Base-by-base conservation (phyloP, 2,329 filamentous ascomycete genomes). In the Furcasterigmium furcatum region DNA sequence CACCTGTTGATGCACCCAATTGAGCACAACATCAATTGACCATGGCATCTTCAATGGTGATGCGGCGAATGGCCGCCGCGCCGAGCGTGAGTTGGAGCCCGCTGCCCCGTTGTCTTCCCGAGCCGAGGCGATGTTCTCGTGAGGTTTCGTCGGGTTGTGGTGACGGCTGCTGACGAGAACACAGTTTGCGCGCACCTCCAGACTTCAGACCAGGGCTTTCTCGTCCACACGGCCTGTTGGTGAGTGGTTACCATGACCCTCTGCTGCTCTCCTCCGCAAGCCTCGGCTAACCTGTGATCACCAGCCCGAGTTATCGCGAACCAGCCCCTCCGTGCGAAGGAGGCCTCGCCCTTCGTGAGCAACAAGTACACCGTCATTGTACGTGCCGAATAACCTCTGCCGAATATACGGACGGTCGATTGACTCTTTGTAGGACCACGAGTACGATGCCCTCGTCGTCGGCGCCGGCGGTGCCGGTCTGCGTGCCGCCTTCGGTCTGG, bases 381-480 rank as follows among this genome's bases (percentile, higher is more conserved):
- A 81, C 70, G 86, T 78, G 56, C 45, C 41, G 29, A 18, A 34
- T n/a, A 32, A 40, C 29, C 25, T 35, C 36, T 43, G 38, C 48
- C n/a, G 20, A 24, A 41, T 16, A 29, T n/a, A n/a, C n/a, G n/a
- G n/a, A n/a, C 9, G 32, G 29, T 39, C 10, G 27, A 38, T 36
- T 50, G 58, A 55, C 46, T 39, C 46, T 51, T n/a, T n/a, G n/a
- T n/a, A n/a, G n/a, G 94, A 97, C 69, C 94, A 99, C 73, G 91
- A 97, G 73, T 97, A 96, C 73, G 94, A 97, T 87, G 92, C 92
- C 52, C 79, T 99, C 59, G 94, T 99, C 50, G 90, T 94, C 55
- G 88, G 88, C 59, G 88, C 88, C 51, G 88, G 88, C 65, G 88
- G 88, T 58, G 77, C 88, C 50, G 88, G 88, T 68, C 77, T 94